These are phyloP conservation scores for Aurinia saxatilis DNA, from an alignment of 345 rosid species.

Conservation along the genomic window DNA sequence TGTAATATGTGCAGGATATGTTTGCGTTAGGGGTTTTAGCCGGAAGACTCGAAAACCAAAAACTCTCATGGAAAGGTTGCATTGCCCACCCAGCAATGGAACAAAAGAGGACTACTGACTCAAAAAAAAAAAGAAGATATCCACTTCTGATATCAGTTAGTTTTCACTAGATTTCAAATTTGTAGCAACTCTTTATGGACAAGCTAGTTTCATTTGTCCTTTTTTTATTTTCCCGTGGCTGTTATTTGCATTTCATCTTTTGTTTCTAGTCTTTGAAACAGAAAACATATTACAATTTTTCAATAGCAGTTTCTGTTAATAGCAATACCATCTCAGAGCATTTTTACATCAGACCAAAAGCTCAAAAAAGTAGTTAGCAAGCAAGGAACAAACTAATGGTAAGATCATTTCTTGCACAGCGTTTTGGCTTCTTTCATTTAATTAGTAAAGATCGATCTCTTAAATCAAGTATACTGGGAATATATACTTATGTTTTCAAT, in stretches of 20 bases:
- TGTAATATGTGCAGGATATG: constrained; percentile 54
- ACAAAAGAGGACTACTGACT: background rate
- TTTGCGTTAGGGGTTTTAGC: constrained; percentile 87
- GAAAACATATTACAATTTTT: no score
- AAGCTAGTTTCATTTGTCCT: background rate
- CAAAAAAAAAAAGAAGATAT: background rate
- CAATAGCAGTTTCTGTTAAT: background rate
- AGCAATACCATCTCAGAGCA: no score
- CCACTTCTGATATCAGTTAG: background rate
- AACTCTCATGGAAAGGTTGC: constrained; percentile 59
- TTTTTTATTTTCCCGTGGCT: no score
- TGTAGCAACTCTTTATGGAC: background rate
- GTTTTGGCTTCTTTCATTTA: no score
- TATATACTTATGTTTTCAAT: no score
- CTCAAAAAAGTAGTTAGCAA: no score
- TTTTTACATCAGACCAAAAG: no score
- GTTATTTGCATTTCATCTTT: background rate
- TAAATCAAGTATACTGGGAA: no score
- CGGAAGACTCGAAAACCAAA: constrained; percentile 45
- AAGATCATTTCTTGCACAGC: no score
- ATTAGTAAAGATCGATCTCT: no score
- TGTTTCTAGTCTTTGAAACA: background rate
- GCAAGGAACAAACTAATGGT: no score
- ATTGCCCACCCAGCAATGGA: constrained; percentile 56
- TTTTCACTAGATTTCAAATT: background rate